Evolutionary conservation across 306 rosid genomes (phyloP).

Genomic region (Quercus suber): DNA sequence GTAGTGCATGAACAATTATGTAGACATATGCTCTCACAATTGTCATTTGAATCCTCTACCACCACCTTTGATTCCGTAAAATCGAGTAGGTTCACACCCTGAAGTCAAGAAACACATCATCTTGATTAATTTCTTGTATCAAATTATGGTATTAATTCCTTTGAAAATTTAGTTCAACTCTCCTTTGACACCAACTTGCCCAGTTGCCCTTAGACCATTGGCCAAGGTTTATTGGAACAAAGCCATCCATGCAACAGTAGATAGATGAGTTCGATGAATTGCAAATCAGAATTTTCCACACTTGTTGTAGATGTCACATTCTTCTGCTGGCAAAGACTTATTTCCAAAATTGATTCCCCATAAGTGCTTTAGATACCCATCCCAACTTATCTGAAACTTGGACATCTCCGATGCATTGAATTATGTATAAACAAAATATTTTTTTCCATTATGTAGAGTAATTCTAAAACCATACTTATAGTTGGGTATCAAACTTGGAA

Average conservation of each 20-base stretch:
- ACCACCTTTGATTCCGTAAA: conserved; percentile 25
- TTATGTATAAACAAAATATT: conserved; percentile 31
- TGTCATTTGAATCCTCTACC: not conserved
- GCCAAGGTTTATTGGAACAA: conserved; percentile 26
- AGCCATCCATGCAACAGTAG: conserved; percentile 60
- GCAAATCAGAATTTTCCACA: conserved; percentile 65
- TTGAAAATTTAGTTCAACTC: conserved; percentile 36
- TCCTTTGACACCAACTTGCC: conserved; percentile 65
- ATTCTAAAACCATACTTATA: conserved; percentile 48
- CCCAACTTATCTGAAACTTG: conserved; percentile 59
- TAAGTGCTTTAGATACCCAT: conserved; percentile 49
- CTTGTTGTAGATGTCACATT: conserved; percentile 63
- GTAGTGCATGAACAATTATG: conserved; percentile 53
- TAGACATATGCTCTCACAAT: conserved; percentile 43
- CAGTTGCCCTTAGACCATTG: conserved; percentile 40
- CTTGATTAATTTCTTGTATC: conserved; percentile 18
- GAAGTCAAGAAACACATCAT: conserved; percentile 49
- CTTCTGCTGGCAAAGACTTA: conserved; percentile 27
- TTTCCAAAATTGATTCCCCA: conserved; percentile 29
- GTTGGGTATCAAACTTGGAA: conserved; percentile 37
- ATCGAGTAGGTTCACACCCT: conserved; percentile 60
- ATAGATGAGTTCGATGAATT: conserved; percentile 12
- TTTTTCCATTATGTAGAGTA: conserved; percentile 3
- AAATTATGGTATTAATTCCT: conserved; percentile 18
- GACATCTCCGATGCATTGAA: conserved; percentile 14